A percentile compares a stretch with the other conserved stretches of the same genome.
Evolutionary conservation across 768 basidiomycete genomes (phyloP).

Genomic region (Pleurotus salmoneostramineus): DNA sequence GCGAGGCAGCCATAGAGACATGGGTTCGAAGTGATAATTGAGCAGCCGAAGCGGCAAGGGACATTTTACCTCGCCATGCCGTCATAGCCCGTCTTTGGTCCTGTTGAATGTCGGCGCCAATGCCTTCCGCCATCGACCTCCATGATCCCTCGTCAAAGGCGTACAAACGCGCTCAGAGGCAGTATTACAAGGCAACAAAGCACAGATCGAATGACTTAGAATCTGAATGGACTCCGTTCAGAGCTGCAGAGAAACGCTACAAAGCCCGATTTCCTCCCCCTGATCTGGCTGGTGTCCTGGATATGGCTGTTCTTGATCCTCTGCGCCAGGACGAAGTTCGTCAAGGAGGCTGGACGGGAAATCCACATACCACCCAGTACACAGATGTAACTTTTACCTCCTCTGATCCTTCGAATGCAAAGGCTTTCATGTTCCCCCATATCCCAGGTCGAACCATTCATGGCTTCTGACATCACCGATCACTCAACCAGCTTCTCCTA

Average conservation of each 20-base stretch:
- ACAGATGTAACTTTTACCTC: slow-evolving; percentile 23
- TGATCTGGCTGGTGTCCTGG: slow-evolving; percentile 65
- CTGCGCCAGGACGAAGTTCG: slow-evolving; percentile 35
- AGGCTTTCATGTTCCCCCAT: slow-evolving; percentile 44
- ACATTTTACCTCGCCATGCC: too few relatives aligned
- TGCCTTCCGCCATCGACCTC: slow-evolving; percentile 24
- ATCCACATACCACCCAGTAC: slow-evolving; percentile 29
- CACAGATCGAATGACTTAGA: slow-evolving; percentile 43
- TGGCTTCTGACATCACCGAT: slow-evolving; percentile 1
- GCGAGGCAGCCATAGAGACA: slow-evolving; percentile 80
- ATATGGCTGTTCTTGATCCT: slow-evolving; percentile 50
- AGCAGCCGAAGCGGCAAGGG: neutral
- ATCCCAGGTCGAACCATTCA: slow-evolving; percentile 49
- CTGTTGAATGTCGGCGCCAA: slow-evolving; percentile 20
- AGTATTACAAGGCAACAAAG: slow-evolving; percentile 56
- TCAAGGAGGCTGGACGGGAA: slow-evolving; percentile 45
- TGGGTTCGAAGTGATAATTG: slow-evolving; percentile 23
- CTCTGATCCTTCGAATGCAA: slow-evolving; percentile 13
- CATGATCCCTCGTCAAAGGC: slow-evolving; percentile 45
- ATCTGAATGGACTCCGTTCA: slow-evolving; percentile 69
- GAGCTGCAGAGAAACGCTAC: slow-evolving; percentile 75
- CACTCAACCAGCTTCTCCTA: slow-evolving; percentile 23
- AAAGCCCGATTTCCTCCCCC: slow-evolving; percentile 79
- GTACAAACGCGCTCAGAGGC: slow-evolving; percentile 58
- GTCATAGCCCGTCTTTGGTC: slow-evolving; percentile 21